Evolutionary conservation across 257 asterid genomes (phyloP).

Genomic region (Ehretia macrophylla): DNA sequence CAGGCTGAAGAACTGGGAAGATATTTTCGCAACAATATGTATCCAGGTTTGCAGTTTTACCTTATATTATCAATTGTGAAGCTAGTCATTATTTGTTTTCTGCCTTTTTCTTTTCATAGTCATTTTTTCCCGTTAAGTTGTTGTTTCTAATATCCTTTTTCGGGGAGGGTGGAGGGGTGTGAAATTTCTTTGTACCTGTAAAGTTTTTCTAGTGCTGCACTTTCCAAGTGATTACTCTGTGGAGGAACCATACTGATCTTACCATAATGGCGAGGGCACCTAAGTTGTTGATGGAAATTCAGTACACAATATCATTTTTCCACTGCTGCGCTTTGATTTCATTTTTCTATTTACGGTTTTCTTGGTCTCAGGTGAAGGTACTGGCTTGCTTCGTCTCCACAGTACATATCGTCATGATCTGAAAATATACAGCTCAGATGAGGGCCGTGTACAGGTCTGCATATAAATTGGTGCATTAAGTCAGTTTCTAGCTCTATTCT

Average conservation of each 20-base stretch:
- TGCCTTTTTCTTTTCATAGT: too few relatives aligned
- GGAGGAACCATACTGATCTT: not conserved
- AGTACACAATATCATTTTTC: too few relatives aligned
- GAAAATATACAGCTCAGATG: slow-evolving; percentile 95
- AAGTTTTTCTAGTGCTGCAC: too few relatives aligned
- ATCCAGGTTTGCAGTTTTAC: slow-evolving; percentile 65
- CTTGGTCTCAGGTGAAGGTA: slow-evolving; percentile 79
- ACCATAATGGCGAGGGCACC: too few relatives aligned
- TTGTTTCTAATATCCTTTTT: too few relatives aligned
- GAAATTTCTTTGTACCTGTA: too few relatives aligned
- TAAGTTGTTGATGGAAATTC: too few relatives aligned
- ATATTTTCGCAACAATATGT: slow-evolving; percentile 87
- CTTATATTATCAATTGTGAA: not conserved
- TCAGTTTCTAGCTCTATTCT: not conserved
- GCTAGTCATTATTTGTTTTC: too few relatives aligned
- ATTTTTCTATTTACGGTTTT: slow-evolving; percentile 10
- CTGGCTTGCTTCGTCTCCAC: slow-evolving; percentile 97
- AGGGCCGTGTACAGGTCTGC: slow-evolving; percentile 96
- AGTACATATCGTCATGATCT: slow-evolving; percentile 97
- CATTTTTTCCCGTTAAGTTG: too few relatives aligned
- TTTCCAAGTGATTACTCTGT: not conserved
- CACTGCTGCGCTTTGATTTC: slow-evolving; percentile 4
- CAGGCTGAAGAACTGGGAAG: slow-evolving; percentile 99
- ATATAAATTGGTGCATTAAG: not conserved
- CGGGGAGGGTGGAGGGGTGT: too few relatives aligned